A percentile compares a stretch with the other conserved stretches of the same genome.
Conservation (phyloP, 2,329 filamentous ascomycete genomes). For the Ophiostoma tasmaniense region DNA sequence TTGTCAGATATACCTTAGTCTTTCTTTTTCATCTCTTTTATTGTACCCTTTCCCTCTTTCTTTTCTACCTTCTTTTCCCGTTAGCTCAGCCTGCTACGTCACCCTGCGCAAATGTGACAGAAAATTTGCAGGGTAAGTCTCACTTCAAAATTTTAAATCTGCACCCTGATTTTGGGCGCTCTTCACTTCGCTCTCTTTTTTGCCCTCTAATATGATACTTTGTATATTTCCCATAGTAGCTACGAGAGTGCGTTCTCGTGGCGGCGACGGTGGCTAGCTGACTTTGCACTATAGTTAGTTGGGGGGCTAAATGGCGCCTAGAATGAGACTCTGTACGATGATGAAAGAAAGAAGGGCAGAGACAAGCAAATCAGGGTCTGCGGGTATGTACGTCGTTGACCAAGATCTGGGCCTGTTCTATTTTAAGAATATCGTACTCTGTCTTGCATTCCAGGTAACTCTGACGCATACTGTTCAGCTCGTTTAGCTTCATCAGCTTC, state of each 20-base stretch:
- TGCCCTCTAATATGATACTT: neutral
- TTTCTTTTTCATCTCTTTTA: neutral
- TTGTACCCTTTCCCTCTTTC: neutral
- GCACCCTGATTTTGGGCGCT: neutral
- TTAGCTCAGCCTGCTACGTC: neutral
- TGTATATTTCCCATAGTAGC: neutral
- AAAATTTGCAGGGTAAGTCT: neutral
- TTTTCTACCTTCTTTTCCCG: neutral
- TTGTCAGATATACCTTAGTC: neutral
- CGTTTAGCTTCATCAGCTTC: neutral
- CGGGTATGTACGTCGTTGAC: neutral
- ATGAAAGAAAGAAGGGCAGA: neutral
- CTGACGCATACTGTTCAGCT: neutral
- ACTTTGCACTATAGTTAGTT: neutral
- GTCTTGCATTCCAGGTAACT: neutral
- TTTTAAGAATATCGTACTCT: neutral
- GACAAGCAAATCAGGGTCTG: neutral
- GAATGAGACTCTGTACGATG: neutral
- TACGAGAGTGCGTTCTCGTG: too few species aligned
- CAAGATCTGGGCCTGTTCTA: slow-evolving; percentile 1
- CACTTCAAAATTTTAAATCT: neutral
- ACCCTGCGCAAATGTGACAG: neutral
- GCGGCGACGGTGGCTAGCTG: neutral
- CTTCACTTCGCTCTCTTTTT: neutral
- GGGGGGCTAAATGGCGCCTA: neutral